Conservation (phyloP, 208 protist genomes). For the Acanthamoeba healyi region DNA sequence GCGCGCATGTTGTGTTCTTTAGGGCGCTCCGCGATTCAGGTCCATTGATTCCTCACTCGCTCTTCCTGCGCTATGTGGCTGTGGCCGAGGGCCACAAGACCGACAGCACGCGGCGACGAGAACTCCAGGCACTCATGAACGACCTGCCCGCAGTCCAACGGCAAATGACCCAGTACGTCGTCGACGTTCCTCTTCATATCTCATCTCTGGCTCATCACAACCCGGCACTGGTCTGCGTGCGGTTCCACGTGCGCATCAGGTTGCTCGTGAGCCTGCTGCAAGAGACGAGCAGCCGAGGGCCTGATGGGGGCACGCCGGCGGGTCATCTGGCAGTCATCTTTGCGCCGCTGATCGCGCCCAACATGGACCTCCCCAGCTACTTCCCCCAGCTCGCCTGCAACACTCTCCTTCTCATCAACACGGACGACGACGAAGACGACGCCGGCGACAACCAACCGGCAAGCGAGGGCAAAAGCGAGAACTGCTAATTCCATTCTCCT, state of each 20-base stretch:
- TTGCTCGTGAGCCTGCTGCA: neutral
- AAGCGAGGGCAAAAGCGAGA: no score
- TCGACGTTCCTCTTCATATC: neutral
- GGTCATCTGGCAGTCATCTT: neutral
- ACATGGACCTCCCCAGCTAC: neutral
- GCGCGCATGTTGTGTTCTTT: neutral
- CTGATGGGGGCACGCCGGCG: neutral
- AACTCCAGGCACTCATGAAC: neutral
- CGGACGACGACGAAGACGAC: neutral
- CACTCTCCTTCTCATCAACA: neutral
- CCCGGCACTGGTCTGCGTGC: no score
- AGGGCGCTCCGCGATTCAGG: neutral
- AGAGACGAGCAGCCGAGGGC: neutral
- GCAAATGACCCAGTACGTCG: neutral
- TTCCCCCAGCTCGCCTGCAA: neutral
- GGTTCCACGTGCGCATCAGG: no score
- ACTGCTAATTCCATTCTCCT: no score
- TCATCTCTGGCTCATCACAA: neutral
- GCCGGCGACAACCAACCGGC: no score
- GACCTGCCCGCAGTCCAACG: neutral
- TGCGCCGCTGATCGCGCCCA: neutral
- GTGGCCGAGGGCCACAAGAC: slow-evolving; percentile 46
- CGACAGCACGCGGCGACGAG: neutral
- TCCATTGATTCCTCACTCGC: neutral
- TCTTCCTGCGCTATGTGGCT: slow-evolving; percentile 18